Percentiles rank a stretch among this genome's conserved stretches.
phyloP scores from a whole-genome alignment of 2,329 filamentous ascomycete species.

The Fonsecaea monophora region DNA sequence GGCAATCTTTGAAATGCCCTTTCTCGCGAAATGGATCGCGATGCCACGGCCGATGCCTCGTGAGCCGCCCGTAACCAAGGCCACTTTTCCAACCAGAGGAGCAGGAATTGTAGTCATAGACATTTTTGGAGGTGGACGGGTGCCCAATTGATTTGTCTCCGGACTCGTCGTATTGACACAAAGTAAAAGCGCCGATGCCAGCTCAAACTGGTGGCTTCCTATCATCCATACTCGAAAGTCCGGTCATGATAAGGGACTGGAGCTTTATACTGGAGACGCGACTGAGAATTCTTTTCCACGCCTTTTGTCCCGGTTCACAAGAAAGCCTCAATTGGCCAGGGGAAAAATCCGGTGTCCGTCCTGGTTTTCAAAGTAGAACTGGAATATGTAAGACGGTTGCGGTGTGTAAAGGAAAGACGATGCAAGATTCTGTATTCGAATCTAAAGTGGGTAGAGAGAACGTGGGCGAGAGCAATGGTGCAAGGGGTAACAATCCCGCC shows the following conservation, averaged over 20 bases:
- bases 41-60: conserved; percentile 88
- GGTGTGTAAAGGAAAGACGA: background rate
- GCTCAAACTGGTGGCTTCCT: background rate
- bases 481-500: background rate
- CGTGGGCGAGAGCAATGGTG: background rate
- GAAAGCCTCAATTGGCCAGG: background rate
- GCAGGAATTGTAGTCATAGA: conserved; percentile 18
- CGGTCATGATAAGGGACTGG: background rate
- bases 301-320: background rate
- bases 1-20: conserved; percentile 63
- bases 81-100: conserved; percentile 66
- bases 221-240: background rate
- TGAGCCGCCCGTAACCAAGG: conserved; percentile 83
- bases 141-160: background rate
- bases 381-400: background rate
- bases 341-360: background rate
- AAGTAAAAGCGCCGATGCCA: background rate
- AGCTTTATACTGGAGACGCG: background rate
- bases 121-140: conserved; percentile 7
- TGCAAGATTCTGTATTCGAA: background rate
- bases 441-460: background rate
- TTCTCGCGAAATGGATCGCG: conserved; percentile 75
- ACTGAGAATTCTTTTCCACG: background rate
- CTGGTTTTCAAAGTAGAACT: background rate
- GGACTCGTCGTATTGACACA: background rate